Evolutionary conservation across 352 stramenopile species (phyloP).

Genomic region (Phytophthora fragariae): DNA sequence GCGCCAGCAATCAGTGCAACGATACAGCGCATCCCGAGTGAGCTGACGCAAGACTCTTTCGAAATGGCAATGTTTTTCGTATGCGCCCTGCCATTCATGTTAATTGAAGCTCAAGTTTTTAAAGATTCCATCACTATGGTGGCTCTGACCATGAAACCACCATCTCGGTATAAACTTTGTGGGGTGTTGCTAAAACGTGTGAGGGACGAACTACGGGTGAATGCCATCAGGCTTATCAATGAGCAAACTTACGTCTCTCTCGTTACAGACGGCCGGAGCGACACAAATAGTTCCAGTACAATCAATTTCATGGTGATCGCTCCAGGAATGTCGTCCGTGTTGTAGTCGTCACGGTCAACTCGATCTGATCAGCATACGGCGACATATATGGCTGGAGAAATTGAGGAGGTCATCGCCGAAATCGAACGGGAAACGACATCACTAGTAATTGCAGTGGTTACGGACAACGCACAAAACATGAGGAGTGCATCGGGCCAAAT

Average conservation of each 20-base stretch:
- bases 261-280: conserved; percentile 4
- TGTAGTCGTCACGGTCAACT: conserved; percentile 4
- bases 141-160: not conserved
- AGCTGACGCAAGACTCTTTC: not conserved
- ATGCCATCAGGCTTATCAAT: conserved; percentile 2
- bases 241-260: not conserved
- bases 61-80: conserved; percentile 10
- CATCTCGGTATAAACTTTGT: not conserved
- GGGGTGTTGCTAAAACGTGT: not conserved
- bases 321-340: not conserved
- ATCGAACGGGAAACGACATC: not conserved
- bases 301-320: conserved; percentile 9
- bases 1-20: not conserved
- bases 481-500: not conserved
- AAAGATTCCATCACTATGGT: conserved; percentile 1
- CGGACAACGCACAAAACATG: conserved; percentile 1
- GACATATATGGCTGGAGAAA: not conserved
- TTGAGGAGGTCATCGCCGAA: conserved; percentile 1
- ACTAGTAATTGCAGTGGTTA: conserved; percentile 2
- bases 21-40: not conserved
- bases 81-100: conserved; percentile 2
- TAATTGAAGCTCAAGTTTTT: conserved; percentile 4
- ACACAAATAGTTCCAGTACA: conserved; percentile 8
- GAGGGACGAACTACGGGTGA: not conserved
- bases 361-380: not conserved